phyloP scores from a whole-genome alignment of 768 basidiomycete species.

The Lactifluus subvellereus region DNA sequence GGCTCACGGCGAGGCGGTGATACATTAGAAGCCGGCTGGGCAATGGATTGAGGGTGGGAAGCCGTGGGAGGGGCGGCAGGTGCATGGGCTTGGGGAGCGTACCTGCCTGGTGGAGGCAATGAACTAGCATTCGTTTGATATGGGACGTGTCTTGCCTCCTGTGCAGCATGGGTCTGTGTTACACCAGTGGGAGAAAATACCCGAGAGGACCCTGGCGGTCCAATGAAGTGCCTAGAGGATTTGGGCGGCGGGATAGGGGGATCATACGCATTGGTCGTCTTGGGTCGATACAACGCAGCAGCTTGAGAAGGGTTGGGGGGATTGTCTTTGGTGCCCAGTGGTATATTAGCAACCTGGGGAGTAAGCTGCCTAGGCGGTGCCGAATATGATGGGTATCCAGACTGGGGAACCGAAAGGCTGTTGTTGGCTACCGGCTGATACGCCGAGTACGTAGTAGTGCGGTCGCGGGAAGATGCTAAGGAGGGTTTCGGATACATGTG shows the following conservation, averaged over 20 bases:
- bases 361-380: conserved; percentile 22
- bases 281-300: conserved; percentile 26
- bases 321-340: conserved; percentile 1
- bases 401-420: conserved; percentile 21
- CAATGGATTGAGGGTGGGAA: background rate
- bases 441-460: conserved; percentile 28
- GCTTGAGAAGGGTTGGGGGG: conserved; percentile 6
- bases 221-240: conserved; percentile 10
- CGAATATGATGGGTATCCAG: conserved; percentile 21
- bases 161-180: conserved; percentile 1
- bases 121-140: conserved; percentile 6
- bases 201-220: conserved; percentile 1
- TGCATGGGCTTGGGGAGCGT: background rate
- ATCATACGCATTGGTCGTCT: conserved; percentile 31
- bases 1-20: conserved; percentile 11
- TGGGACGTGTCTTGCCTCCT: conserved; percentile 1
- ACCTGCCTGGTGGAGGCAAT: background rate
- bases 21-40: background rate
- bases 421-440: conserved; percentile 25
- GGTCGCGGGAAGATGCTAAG: conserved; percentile 11
- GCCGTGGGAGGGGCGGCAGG: background rate
- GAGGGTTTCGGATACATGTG: conserved; percentile 12
- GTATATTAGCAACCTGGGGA: background rate
- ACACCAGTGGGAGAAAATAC: conserved; percentile 13
- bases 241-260: conserved; percentile 30